Evolutionary conservation across 2,329 filamentous ascomycete genomes (phyloP), one percentile per base, ranked within the genome.

Genomic region (Phyllosticta capitalensis): DNA sequence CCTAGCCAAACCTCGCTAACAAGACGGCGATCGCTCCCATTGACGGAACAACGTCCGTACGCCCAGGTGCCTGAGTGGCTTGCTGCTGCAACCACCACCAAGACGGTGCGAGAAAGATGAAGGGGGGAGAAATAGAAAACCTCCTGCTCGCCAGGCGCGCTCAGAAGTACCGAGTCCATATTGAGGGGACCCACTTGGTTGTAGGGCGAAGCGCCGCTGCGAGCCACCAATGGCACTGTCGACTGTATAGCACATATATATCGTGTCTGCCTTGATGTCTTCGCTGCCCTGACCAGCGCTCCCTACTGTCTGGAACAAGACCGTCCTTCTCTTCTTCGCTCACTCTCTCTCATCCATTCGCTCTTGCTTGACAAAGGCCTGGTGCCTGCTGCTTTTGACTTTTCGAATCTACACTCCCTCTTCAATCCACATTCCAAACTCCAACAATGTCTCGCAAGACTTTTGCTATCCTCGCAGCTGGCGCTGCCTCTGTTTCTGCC

Each of bases 381-480:
- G 56, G 56, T 33, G 56, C 56, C 56, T 26, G n/a, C n/a, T 7
- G 24, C 24, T 5, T 48, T 53, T 51, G 33, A 30, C 53, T 17
- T 52, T 50, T 54, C 33, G 12, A 30, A 9, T 17, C 52, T 38
- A 38, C 52, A 45, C n/a, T 45, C 17, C 51, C 21, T 33, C 30
- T 52, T n/a, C 24, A 19, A 49, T 22, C 20, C 45, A 33, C 20
- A 38, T 12, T 10, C 38, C 14, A 19, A 4, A n/a, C 17, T 45
- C 6, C 38, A 45, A 24, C 22, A 50, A 59, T 59, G 58, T 55
- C 58, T 59, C 28, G 54, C 53, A 59, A 55, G 58, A 50, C 58
- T 52, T 28, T 59, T 21, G 45, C 58, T 21, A 14, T 59, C 14
- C 26, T 55, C 53, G 52, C 53, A 49, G 58, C 58, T 50, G 58